Evolutionary conservation across 768 basidiomycete species (phyloP).

Genomic region (Sporobolomyces pararoseus): DNA sequence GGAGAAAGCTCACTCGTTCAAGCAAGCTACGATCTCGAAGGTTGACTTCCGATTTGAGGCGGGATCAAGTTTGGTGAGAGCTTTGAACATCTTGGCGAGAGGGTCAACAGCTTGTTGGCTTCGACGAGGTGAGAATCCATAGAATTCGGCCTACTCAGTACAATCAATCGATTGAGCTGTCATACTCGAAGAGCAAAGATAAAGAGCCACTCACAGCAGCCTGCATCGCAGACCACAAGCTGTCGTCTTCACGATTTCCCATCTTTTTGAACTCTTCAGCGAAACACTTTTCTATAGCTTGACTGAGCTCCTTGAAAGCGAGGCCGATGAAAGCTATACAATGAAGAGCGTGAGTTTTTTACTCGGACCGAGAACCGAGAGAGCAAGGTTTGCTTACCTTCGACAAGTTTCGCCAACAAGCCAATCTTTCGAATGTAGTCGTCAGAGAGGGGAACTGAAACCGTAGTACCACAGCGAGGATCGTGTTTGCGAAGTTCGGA

Average conservation of each 20-base stretch:
- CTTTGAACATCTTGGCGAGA: conserved; percentile 19
- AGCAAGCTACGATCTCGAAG: conserved; percentile 16
- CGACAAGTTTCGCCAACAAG: conserved; percentile 61
- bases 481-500: conserved; percentile 64
- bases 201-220: too few species aligned
- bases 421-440: conserved; percentile 50
- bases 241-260: background rate
- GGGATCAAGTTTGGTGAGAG: conserved; percentile 21
- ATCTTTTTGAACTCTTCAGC: conserved; percentile 55
- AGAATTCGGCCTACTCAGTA: conserved; percentile 1
- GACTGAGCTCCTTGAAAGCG: conserved; percentile 74
- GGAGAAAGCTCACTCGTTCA: conserved; percentile 7
- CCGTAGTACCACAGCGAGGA: conserved; percentile 74
- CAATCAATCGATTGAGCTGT: too few species aligned
- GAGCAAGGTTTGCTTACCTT: conserved; percentile 38
- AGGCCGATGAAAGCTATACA: conserved; percentile 67
- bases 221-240: too few species aligned
- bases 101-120: background rate
- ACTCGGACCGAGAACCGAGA: too few species aligned
- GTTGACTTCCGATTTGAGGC: conserved; percentile 4
- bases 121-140: background rate
- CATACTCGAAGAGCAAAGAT: too few species aligned
- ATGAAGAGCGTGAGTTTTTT: background rate
- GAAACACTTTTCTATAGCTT: conserved; percentile 75
- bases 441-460: conserved; percentile 64